These are phyloP conservation scores for Solanum okadae DNA, from an alignment of 257 asterid species.

Conservation along the genomic window DNA sequence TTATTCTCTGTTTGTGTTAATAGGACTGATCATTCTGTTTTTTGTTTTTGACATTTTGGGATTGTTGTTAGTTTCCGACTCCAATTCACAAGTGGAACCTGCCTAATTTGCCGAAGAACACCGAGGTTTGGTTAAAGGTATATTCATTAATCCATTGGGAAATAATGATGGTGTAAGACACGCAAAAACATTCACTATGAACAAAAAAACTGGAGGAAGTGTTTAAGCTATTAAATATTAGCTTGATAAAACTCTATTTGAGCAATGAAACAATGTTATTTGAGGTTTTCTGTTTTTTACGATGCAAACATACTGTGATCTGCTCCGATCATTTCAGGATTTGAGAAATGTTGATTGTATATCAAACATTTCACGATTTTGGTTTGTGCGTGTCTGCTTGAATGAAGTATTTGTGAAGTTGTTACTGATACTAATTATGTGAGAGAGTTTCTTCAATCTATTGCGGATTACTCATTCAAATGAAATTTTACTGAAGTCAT, in stretches of 20 bases:
- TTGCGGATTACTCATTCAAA: background rate
- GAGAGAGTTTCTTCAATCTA: background rate
- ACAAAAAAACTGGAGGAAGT: background rate
- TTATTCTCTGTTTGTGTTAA: background rate
- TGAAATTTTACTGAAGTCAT: background rate
- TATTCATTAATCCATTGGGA: background rate
- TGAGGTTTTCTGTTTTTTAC: background rate
- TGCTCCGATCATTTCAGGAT: background rate
- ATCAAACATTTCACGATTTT: background rate
- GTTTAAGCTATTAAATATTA: background rate
- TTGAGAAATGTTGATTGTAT: background rate
- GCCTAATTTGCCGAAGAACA: conserved; percentile 77
- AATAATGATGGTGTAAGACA: background rate
- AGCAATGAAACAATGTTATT: background rate
- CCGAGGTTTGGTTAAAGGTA: conserved; percentile 93
- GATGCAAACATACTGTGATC: background rate
- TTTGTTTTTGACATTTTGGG: background rate
- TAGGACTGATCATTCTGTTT: background rate
- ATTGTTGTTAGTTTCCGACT: conserved; percentile 56
- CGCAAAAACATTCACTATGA: background rate
- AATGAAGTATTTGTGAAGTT: background rate
- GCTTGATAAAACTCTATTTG: background rate
- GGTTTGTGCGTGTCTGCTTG: background rate
- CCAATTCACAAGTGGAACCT: conserved; percentile 95
- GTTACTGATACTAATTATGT: background rate